Base-by-base conservation (phyloP, 345 rosid genomes). In the Dipteronia dyeriana region DNA sequence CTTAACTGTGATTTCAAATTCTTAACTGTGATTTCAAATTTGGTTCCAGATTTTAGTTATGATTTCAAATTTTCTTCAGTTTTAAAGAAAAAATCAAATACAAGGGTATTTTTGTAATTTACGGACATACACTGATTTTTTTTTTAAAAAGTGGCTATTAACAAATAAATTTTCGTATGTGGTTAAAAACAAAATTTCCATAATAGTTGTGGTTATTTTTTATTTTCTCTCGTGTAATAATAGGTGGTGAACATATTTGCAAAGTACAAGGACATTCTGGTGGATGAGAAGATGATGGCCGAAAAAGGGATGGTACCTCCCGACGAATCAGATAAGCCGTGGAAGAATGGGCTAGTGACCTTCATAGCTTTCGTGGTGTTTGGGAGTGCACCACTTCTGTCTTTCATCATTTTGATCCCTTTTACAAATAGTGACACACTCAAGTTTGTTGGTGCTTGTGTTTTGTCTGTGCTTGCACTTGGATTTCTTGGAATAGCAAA, bases 351-450 rank as follows among this genome's bases (percentile, higher is more conserved):
- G 51, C 57, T 82, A 0, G 76, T 82, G 6, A 84, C 84, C 19
- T 83, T 80, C 3, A 17, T 20, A 11, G 71, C 90, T 26, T 87
- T 85, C 71, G 53, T 78, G 47, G 16, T 63, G 54, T 87, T 87
- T 16, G 87, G 88, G 47, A 76, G 84, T 22, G 77, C 80, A 7
- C 90, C 90, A 3, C 84, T 85, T 56, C 83, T 77, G 8, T 87
- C 88, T 10, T 87, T 82, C 84, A 76, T 87, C 38, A 49, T 83
- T 57, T 84, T 85, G n/a, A 72, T 83, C 64, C 88, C 90, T 0
- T 83, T 82, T 68, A 76, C 87, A 0, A 17, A 82, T 56, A 72
- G 67, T 31, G 81, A 87, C 78, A 25, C 9, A 22, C 4, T 68
- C 22, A 80, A 82, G 81, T 83, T 85, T 22, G n/a, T 70, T 1